Conservation (phyloP, 1,284 basidiomycete genomes). For the Cryptococcus neoformans region DNA sequence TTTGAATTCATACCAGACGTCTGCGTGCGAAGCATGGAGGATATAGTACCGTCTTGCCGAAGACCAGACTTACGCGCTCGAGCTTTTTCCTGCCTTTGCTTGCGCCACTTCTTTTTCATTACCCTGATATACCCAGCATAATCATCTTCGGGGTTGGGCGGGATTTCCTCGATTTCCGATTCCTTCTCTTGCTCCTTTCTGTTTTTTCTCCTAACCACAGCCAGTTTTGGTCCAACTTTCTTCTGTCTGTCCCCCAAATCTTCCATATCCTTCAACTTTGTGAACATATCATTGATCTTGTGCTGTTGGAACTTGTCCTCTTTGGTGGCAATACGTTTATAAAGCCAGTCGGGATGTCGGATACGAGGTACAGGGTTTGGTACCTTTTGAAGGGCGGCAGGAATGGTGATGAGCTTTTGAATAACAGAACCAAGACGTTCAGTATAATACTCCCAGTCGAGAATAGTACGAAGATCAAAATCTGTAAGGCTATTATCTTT, state of each 20-base stretch:
- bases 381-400: slow-evolving; percentile 97
- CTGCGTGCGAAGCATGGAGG: slow-evolving; percentile 75
- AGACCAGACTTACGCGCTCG: slow-evolving; percentile 47
- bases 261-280: slow-evolving; percentile 59
- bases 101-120: slow-evolving; percentile 81
- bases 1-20: slow-evolving; percentile 62
- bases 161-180: slow-evolving; percentile 27
- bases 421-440: slow-evolving; percentile 97
- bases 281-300: slow-evolving; percentile 95
- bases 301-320: slow-evolving; percentile 98
- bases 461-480: slow-evolving; percentile 79
- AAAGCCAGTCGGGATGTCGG: slow-evolving; percentile 96
- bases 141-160: slow-evolving; percentile 60
- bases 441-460: slow-evolving; percentile 99
- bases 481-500: slow-evolving; percentile 20
- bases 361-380: slow-evolving; percentile 94
- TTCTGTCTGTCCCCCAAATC: slow-evolving; percentile 58
- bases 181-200: slow-evolving; percentile 33
- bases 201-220: slow-evolving; percentile 57
- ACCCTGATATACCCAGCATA: slow-evolving; percentile 79
- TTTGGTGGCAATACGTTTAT: slow-evolving; percentile 79
- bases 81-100: slow-evolving; percentile 55
- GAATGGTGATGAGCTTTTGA: slow-evolving; percentile 99
- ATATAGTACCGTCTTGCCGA: slow-evolving; percentile 53
- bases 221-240: slow-evolving; percentile 53